Conservation (phyloP, 768 basidiomycete genomes). For the Fomitopsis serialis region DNA sequence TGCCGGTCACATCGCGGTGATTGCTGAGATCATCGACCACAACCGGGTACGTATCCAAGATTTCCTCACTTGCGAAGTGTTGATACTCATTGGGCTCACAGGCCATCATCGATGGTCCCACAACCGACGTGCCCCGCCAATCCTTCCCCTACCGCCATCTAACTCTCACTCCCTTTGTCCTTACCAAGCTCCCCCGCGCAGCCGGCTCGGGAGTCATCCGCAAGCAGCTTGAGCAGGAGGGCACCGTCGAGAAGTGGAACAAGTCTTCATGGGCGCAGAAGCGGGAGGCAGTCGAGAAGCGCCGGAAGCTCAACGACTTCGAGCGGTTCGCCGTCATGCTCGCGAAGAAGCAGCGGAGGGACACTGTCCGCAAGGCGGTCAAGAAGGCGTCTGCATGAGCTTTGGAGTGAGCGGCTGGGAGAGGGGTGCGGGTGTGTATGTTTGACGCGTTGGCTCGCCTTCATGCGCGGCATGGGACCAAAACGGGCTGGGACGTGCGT, state of each 20-base stretch:
- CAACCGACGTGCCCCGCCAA: constrained; percentile 89
- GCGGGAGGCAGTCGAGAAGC: constrained; percentile 65
- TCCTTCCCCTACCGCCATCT: constrained; percentile 88
- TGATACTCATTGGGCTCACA: constrained; percentile 24
- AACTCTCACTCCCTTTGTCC: constrained; percentile 79
- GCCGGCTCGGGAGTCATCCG: constrained; percentile 79
- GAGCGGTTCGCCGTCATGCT: constrained; percentile 85
- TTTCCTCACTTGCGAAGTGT: neutral
- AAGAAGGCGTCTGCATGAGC: constrained; percentile 37
- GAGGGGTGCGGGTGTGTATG: neutral
- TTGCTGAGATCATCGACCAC: constrained; percentile 98
- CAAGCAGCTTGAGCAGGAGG: constrained; percentile 87
- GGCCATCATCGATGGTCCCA: constrained; percentile 96
- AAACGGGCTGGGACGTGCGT: constrained; percentile 8
- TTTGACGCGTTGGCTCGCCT: neutral
- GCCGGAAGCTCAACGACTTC: constrained; percentile 83
- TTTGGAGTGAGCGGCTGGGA: neutral
- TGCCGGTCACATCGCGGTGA: constrained; percentile 87
- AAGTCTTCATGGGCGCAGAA: constrained; percentile 85
- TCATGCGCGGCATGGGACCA: constrained; percentile 2
- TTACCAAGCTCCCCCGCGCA: constrained; percentile 81
- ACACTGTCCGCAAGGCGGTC: constrained; percentile 67
- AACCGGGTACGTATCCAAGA: constrained; percentile 65
- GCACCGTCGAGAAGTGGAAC: constrained; percentile 82
- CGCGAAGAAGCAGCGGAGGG: constrained; percentile 83